phyloP scores from a whole-genome alignment of 345 rosid genomes.

The Limnanthes douglasii region DNA sequence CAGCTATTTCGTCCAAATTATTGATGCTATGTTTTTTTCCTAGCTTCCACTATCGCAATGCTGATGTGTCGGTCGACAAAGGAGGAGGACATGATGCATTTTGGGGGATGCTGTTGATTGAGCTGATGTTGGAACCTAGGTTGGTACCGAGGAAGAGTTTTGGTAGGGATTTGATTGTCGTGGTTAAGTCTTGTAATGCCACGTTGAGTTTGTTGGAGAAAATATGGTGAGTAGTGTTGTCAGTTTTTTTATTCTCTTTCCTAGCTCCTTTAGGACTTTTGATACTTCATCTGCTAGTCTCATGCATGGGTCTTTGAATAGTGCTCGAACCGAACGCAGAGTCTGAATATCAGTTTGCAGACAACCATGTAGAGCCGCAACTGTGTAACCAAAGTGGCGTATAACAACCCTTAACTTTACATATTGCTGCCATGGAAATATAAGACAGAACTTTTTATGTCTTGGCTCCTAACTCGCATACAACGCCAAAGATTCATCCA shows the following conservation, averaged over 20 bases:
- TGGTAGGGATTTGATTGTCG: slow-evolving; percentile 62
- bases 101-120: too few species aligned
- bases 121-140: too few species aligned
- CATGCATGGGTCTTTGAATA: slow-evolving; percentile 66
- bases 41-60: too few species aligned
- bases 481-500: slow-evolving; percentile 65
- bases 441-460: slow-evolving; percentile 35
- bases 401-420: slow-evolving; percentile 68
- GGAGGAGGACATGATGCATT: too few species aligned
- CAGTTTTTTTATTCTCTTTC: slow-evolving; percentile 35
- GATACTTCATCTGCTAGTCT: slow-evolving; percentile 54
- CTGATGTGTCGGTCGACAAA: too few species aligned
- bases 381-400: slow-evolving; percentile 68
- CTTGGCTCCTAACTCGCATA: slow-evolving; percentile 90
- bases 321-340: slow-evolving; percentile 40
- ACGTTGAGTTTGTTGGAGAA: slow-evolving; percentile 69
- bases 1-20: too few species aligned
- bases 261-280: slow-evolving; percentile 45
- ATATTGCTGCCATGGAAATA: slow-evolving; percentile 65
- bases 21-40: too few species aligned
- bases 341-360: slow-evolving; percentile 75
- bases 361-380: slow-evolving; percentile 79
- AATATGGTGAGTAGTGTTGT: slow-evolving; percentile 60
- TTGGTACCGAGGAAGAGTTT: slow-evolving; percentile 60
- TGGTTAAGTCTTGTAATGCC: slow-evolving; percentile 62